A percentile compares a stretch with the other conserved stretches of the same genome.
Evolutionary conservation across 768 basidiomycete genomes (phyloP).

Genomic region (Boletus huronensis): DNA sequence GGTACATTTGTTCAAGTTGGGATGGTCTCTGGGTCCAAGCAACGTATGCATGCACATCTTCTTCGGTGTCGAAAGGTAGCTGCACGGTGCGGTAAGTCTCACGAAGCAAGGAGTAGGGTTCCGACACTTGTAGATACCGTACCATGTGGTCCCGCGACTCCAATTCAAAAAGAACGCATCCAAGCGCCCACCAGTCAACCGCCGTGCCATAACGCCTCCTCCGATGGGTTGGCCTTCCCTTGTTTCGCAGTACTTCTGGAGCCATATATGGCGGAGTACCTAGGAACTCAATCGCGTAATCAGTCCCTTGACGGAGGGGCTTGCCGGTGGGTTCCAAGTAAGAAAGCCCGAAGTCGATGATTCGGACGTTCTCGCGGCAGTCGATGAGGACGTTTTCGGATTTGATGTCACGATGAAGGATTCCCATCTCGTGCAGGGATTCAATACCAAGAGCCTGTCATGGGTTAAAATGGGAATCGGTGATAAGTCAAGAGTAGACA

Average conservation of each 20-base stretch:
- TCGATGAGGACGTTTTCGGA: constrained; percentile 67
- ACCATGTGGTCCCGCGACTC: constrained; percentile 29
- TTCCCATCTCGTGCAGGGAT: constrained; percentile 53
- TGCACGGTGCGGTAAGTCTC: constrained; percentile 7
- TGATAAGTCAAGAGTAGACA: background rate
- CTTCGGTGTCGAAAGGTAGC: constrained; percentile 31
- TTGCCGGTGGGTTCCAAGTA: constrained; percentile 13
- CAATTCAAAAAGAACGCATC: constrained; percentile 40
- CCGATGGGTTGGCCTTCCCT: background rate
- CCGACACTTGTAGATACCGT: background rate
- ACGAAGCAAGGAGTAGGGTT: background rate
- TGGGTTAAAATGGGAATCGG: background rate
- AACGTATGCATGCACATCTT: constrained; percentile 23
- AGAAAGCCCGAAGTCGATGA: constrained; percentile 41
- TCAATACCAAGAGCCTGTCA: constrained; percentile 40
- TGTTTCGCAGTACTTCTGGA: constrained; percentile 38
- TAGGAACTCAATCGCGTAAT: constrained; percentile 25
- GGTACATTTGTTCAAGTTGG: constrained; percentile 18
- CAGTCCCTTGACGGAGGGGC: constrained; percentile 10
- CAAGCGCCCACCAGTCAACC: constrained; percentile 43
- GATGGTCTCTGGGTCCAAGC: constrained; percentile 10
- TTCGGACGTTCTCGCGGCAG: constrained; percentile 36
- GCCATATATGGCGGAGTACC: constrained; percentile 41
- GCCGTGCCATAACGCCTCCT: constrained; percentile 28
- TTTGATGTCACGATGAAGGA: constrained; percentile 69